Conservation (phyloP, 1,284 basidiomycete genomes). For the Sporisorium graminicola region DNA sequence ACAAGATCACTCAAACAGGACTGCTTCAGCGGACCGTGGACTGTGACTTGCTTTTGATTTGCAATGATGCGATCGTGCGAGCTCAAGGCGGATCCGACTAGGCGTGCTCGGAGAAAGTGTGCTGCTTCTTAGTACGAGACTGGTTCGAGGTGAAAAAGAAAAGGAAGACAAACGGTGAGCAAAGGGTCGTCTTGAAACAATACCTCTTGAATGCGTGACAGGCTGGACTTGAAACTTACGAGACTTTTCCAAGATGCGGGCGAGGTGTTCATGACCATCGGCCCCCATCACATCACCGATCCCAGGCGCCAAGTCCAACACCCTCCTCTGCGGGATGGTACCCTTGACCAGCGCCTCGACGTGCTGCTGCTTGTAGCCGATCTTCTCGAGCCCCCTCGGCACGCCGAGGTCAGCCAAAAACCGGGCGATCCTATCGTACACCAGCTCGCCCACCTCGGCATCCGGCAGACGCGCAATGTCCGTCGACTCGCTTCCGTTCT, state of each 20-base stretch:
- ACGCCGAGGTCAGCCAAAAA: slow-evolving; percentile 90
- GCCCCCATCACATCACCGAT: slow-evolving; percentile 76
- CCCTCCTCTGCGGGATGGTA: slow-evolving; percentile 86
- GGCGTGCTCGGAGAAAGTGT: no score
- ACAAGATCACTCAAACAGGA: no score
- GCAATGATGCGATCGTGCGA: no score
- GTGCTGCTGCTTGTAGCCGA: slow-evolving; percentile 78
- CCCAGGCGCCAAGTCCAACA: slow-evolving; percentile 74
- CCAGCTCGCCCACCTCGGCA: slow-evolving; percentile 81
- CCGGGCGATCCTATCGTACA: slow-evolving; percentile 89
- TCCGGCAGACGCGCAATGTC: slow-evolving; percentile 78
- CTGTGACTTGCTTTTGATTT: no score
- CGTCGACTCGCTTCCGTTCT: slow-evolving; percentile 35
- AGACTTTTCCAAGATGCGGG: slow-evolving; percentile 59
- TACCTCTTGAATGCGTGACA: no score
- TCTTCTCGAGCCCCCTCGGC: slow-evolving; percentile 85
- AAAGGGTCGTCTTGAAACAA: not conserved
- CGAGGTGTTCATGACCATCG: slow-evolving; percentile 64
- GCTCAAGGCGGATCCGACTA: no score
- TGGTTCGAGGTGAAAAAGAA: not conserved
- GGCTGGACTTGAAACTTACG: slow-evolving; percentile 15
- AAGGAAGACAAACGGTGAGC: not conserved
- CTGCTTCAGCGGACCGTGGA: no score
- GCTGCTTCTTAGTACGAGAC: not conserved
- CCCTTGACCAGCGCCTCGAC: slow-evolving; percentile 79